phyloP scores from a whole-genome alignment of 139 green algal genomes.

The Closterium sp. region DNA sequence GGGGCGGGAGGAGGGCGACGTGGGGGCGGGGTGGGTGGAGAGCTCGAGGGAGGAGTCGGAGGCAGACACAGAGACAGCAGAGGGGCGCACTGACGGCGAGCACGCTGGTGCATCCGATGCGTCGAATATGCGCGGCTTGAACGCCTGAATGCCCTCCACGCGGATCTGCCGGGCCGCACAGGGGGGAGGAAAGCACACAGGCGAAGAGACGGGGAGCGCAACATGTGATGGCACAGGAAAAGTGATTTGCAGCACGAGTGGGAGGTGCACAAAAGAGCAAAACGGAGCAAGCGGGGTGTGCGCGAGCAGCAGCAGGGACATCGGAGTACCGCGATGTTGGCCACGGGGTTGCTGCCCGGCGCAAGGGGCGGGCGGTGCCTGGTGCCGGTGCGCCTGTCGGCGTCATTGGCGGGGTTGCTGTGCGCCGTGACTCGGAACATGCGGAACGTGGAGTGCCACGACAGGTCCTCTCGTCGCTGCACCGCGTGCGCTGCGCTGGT shows the following conservation, averaged over 20 bases:
- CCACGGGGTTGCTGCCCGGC: background rate
- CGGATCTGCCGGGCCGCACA: constrained; percentile 6
- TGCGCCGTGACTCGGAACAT: constrained; percentile 10
- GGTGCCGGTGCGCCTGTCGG: background rate
- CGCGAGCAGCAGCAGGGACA: background rate
- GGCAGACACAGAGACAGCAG: background rate
- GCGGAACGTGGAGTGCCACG: constrained; percentile 38
- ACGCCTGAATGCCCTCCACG: constrained; percentile 34
- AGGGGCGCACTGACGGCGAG: background rate
- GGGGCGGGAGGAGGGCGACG: background rate
- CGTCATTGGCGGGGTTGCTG: background rate
- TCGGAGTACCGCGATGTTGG: background rate
- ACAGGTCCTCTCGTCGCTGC: constrained; percentile 12
- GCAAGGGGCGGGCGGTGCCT: background rate
- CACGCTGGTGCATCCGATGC: background rate
- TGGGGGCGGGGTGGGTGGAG: background rate
- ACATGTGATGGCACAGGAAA: background rate
- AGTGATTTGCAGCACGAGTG: background rate
- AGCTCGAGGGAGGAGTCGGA: background rate
- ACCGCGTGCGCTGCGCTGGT: background rate
- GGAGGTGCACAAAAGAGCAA: too few species aligned
- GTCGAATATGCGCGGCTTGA: constrained; percentile 32
- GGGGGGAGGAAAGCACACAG: too few species aligned
- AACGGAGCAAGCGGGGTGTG: too few species aligned
- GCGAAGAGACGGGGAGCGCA: too few species aligned